Evolutionary conservation across 2,329 filamentous ascomycete genomes (phyloP).

Genomic region (Mariannaea elegans): DNA sequence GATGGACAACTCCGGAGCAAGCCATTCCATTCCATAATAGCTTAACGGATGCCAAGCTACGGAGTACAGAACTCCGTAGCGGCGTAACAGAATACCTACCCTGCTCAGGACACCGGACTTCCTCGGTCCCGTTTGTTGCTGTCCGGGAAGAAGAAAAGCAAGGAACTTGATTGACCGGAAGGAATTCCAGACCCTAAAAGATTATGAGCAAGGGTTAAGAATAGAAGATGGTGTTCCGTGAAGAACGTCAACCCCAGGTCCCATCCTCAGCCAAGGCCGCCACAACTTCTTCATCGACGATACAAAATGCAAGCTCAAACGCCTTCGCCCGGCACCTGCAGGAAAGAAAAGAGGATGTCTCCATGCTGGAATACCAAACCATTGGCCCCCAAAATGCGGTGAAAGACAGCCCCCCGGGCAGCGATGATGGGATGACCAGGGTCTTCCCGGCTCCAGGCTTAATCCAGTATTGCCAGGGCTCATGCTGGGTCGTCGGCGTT

Average conservation of each 20-base stretch:
- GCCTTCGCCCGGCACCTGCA: conserved; percentile 26
- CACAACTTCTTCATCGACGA: conserved; percentile 15
- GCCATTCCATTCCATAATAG: conserved; percentile 36
- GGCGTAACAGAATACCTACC: too few relatives aligned
- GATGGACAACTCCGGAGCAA: conserved; percentile 30
- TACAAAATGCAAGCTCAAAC: neutral
- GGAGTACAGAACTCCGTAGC: conserved; percentile 1
- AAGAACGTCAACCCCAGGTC: neutral
- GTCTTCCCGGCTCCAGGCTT: conserved; percentile 34
- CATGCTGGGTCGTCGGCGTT: conserved; percentile 24
- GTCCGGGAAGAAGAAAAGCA: too few relatives aligned
- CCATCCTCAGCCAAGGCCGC: too few relatives aligned
- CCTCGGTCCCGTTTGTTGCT: too few relatives aligned
- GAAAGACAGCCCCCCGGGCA: conserved; percentile 35
- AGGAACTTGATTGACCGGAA: too few relatives aligned
- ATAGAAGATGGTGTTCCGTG: neutral
- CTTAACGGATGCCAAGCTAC: conserved; percentile 21
- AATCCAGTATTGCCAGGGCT: conserved; percentile 20
- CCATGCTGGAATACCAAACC: conserved; percentile 25
- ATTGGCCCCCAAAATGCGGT: conserved; percentile 41
- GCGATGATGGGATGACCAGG: conserved; percentile 30
- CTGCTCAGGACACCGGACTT: too few relatives aligned
- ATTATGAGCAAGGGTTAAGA: too few relatives aligned
- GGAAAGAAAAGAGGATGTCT: conserved; percentile 15
- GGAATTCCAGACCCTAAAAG: too few relatives aligned